These are phyloP conservation scores for Trichoderma atroviride DNA, from an alignment of 2,329 filamentous ascomycete species.

Conservation along the genomic window DNA sequence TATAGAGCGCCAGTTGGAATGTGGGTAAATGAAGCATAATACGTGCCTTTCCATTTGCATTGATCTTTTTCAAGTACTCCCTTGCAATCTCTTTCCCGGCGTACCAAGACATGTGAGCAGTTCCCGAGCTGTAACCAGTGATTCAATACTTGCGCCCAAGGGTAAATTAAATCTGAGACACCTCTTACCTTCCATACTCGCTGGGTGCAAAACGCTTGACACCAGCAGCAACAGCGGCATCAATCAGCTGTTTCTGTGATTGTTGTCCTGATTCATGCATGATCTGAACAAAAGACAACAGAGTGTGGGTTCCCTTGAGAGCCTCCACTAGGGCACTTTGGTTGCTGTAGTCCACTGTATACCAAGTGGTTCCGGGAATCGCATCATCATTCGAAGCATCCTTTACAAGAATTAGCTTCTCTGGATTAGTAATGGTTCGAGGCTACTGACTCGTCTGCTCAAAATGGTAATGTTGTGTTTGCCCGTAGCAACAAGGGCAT, in stretches of 20 bases:
- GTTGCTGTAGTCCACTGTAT: constrained; percentile 48
- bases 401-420: neutral
- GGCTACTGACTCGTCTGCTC: constrained; percentile 24
- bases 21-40: neutral
- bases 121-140: constrained; percentile 28
- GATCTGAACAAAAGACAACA: constrained; percentile 54
- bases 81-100: constrained; percentile 53
- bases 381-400: neutral
- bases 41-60: constrained; percentile 32
- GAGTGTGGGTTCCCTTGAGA: constrained; percentile 52
- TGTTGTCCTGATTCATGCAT: constrained; percentile 38
- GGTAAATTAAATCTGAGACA: constrained; percentile 11
- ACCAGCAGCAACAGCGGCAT: constrained; percentile 59
- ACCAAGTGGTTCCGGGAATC: constrained; percentile 27
- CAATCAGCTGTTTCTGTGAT: constrained; percentile 51
- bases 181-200: constrained; percentile 53
- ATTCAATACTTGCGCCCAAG: constrained; percentile 19
- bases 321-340: constrained; percentile 47
- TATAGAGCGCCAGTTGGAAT: neutral
- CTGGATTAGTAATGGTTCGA: neutral
- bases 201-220: constrained; percentile 64
- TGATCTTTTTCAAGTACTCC: constrained; percentile 54
- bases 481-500: constrained; percentile 49
- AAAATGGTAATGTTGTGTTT: constrained; percentile 58
- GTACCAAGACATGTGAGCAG: constrained; percentile 49